Base-by-base conservation (phyloP, 2,329 filamentous ascomycete species). In the Elsinoe arachidis region DNA sequence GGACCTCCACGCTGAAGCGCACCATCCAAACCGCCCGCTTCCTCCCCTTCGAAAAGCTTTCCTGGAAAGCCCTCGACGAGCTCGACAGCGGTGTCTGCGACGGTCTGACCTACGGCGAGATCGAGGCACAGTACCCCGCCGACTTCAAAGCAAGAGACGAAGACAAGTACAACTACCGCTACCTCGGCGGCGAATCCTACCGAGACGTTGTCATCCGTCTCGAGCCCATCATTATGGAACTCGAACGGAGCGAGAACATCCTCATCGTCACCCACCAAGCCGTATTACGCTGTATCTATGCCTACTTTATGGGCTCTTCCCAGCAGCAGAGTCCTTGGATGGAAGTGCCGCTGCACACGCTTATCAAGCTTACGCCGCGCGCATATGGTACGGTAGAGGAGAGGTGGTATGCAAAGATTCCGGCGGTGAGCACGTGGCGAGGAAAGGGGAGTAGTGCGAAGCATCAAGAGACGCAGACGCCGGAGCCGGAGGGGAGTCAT, bases 101-200 rank as follows among this genome's bases (percentile, higher is more conserved):
- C 67, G 91, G 92, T 56, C 83, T 97, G 70, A 99, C 93, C 1
- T 96, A 96, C 71, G 88, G 90, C 67, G 87, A 99, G 69, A 97
- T 99, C 69, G 90, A 93, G 67, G 83, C 95, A 66, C 77, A 81
- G 56, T 97, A 89, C 69, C 93, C 93, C 0, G 91, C 96, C 64
- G 93, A 99, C 74, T 99, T 99, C 74, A 84, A 85, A 52, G 90
- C 92, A 34, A 89, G 93, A 61, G 93, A 99, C 72, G 90, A 96
- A 64, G 93, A 99, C 78, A 99, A 99, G 74, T 97, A 97, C 82
- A 97, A 99, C 76, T 99, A 99, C 75, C 90, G 93, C 58, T 99
- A 99, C 74, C 86, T 93, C 4, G 93, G 93, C 61, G 93, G 93
- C 56, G 93, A 99, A 75, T 95, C 88, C 60, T 88, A 99, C 72